Evolutionary conservation across 208 protist species (phyloP), one percentile per base, ranked within the genome.

Genomic region (Trypanosomatidae sp.): DNA sequence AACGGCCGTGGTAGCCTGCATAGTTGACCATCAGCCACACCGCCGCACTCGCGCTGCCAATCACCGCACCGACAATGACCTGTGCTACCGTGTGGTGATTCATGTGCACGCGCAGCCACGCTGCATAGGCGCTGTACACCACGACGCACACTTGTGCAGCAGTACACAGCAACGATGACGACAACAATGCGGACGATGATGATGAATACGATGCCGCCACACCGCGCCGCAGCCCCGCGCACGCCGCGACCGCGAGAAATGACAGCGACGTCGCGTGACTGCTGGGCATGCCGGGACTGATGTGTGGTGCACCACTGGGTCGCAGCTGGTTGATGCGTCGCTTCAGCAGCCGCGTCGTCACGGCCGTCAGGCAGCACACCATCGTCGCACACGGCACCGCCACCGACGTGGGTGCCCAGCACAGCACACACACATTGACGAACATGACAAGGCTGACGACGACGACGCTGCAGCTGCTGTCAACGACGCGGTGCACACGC

Each of bases 261-360:
- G 67, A 54, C 8, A 81, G 57, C 18, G 47, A 46, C 0, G 67
- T 76, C 23, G 72, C 72, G 40, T 81, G 72, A 47, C 75, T 81
- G 67, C 72, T 81, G 23, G 72, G 72, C 72, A 81, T 81, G 22
- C 72, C 72, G 0, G 72, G 67, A 27, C 60, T 76, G 39, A 53
- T 32, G 53, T 81, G 75, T 21, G 25, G 53, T 2, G 72, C 66
- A 3, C 72, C 72, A 1, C 21, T 18, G 20, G 72, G 72, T 4
- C 72, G 65, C 15, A 62, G 41, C 24, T 76, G 72, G 24, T 69
- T 71, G 38, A 81, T 48, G 6, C 68, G 8, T 23, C 72, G 67
- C 56, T 76, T 75, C 28, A 72, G 47, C 1, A 56, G 46, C 39
- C 66, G 71, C 50, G 59, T 73, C 25, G 56, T 16, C 1, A 51